Evolutionary conservation across 257 asterid genomes (phyloP).

Genomic region (Paraleonurus japonicus): DNA sequence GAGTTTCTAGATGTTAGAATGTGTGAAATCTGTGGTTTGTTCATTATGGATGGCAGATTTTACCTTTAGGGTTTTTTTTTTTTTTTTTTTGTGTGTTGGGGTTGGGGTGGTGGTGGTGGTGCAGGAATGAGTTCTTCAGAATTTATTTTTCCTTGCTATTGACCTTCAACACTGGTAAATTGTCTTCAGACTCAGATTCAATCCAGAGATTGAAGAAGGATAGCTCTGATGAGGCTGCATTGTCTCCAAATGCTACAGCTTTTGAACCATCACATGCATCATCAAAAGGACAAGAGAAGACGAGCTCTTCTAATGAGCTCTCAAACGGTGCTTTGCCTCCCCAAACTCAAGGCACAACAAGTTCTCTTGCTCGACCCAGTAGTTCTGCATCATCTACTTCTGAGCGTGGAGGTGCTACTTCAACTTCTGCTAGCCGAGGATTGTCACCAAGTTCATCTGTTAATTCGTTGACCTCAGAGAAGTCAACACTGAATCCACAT

Average conservation of each 20-base stretch:
- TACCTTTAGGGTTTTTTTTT: constrained; percentile 9
- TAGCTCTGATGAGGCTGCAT: constrained; percentile 45
- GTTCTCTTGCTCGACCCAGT: constrained; percentile 48
- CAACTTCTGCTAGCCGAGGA: constrained; percentile 69
- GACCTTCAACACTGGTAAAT: constrained; percentile 7
- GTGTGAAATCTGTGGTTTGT: constrained; percentile 2
- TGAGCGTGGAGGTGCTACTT: constrained; percentile 65
- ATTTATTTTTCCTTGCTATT: constrained; percentile 9
- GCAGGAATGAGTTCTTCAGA: neutral
- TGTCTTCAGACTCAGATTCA: constrained; percentile 42
- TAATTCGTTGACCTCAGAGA: constrained; percentile 86
- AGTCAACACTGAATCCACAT: constrained; percentile 81
- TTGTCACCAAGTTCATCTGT: constrained; percentile 81
- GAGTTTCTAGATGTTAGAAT: neutral
- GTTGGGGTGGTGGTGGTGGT: neutral
- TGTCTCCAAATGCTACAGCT: constrained; percentile 62
- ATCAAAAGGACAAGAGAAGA: constrained; percentile 57
- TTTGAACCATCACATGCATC: constrained; percentile 51
- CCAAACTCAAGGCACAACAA: constrained; percentile 44
- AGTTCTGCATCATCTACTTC: constrained; percentile 71
- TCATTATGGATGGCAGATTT: neutral
- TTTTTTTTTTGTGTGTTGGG: neutral
- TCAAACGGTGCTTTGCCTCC: constrained; percentile 44
- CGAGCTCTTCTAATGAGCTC: constrained; percentile 40
- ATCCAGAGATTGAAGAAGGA: constrained; percentile 37